Evolutionary conservation across 1,139 yeast genomes (phyloP).

Genomic region (Taphrina communis): DNA sequence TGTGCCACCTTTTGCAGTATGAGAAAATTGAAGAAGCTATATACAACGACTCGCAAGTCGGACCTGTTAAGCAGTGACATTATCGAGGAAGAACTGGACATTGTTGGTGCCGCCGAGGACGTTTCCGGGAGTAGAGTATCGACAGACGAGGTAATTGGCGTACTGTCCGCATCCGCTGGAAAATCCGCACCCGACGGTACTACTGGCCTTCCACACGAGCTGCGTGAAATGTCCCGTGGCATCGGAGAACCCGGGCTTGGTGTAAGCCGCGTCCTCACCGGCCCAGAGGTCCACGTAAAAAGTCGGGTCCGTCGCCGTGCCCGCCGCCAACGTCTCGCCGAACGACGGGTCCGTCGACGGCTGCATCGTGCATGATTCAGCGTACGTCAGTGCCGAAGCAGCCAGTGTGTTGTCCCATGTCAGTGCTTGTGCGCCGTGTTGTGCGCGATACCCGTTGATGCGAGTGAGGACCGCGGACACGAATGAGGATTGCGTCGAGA

Average conservation of each 20-base stretch:
- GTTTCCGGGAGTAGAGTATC: constrained; percentile 30
- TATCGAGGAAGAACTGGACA: constrained; percentile 28
- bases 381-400: constrained; percentile 18
- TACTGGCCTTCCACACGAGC: constrained; percentile 69
- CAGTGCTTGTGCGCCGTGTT: constrained; percentile 26
- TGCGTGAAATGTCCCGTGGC: constrained; percentile 70
- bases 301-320: constrained; percentile 53
- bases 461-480: constrained; percentile 22
- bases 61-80: background rate
- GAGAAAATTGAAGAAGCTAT: too few species aligned
- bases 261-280: constrained; percentile 63
- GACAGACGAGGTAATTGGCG: constrained; percentile 36
- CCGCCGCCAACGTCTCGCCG: constrained; percentile 49
- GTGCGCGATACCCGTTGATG: constrained; percentile 30
- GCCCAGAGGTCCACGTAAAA: constrained; percentile 79
- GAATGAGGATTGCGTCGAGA: constrained; percentile 15
- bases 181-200: constrained; percentile 58
- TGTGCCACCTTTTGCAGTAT: background rate
- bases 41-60: too few species aligned
- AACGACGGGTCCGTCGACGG: constrained; percentile 18
- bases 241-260: constrained; percentile 51
- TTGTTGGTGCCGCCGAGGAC: constrained; percentile 34
- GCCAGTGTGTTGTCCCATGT: constrained; percentile 31
- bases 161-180: constrained; percentile 37
- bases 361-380: constrained; percentile 25